phyloP scores from a whole-genome alignment of 2,329 filamentous ascomycete genomes.

The Cladosporium sp. region DNA sequence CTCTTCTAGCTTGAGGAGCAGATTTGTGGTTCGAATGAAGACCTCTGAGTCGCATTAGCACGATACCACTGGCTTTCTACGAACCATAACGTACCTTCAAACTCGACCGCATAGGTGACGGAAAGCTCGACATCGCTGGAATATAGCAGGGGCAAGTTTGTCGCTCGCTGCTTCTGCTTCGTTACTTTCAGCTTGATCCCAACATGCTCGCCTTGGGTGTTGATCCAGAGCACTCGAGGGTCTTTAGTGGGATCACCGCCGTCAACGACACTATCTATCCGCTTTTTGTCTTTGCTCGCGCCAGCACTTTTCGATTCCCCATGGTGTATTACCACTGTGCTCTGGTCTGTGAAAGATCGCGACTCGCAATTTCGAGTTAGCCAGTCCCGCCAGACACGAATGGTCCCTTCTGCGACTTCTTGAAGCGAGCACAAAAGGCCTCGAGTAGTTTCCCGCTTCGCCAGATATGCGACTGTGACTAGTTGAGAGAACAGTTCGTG shows the following conservation, averaged over 20 bases:
- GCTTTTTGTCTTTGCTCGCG: background rate
- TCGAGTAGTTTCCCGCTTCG: constrained; percentile 56
- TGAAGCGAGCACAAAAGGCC: constrained; percentile 60
- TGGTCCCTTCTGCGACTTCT: constrained; percentile 60
- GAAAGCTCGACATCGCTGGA: constrained; percentile 57
- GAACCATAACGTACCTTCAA: constrained; percentile 54
- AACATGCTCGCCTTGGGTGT: constrained; percentile 50
- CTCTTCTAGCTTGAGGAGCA: constrained; percentile 61
- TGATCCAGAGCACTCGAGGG: constrained; percentile 60
- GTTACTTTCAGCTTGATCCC: constrained; percentile 63
- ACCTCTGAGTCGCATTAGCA: constrained; percentile 48
- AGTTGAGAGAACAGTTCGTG: constrained; percentile 71
- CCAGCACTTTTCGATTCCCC: constrained; percentile 21
- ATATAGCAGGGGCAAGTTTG: constrained; percentile 47
- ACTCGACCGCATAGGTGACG: constrained; percentile 64
- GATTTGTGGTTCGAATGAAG: constrained; percentile 56
- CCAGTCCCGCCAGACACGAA: constrained; percentile 70
- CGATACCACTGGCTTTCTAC: background rate
- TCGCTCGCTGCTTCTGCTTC: constrained; percentile 42
- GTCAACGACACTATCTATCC: background rate
- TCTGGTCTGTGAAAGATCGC: constrained; percentile 24
- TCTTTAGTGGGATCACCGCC: constrained; percentile 27
- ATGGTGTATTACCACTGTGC: constrained; percentile 22
- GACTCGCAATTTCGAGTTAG: constrained; percentile 44
- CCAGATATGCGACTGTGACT: constrained; percentile 60